A percentile compares a stretch with the other conserved stretches of the same genome.
Conservation (phyloP, 2,329 filamentous ascomycete species). For the Aspergillus sp. region DNA sequence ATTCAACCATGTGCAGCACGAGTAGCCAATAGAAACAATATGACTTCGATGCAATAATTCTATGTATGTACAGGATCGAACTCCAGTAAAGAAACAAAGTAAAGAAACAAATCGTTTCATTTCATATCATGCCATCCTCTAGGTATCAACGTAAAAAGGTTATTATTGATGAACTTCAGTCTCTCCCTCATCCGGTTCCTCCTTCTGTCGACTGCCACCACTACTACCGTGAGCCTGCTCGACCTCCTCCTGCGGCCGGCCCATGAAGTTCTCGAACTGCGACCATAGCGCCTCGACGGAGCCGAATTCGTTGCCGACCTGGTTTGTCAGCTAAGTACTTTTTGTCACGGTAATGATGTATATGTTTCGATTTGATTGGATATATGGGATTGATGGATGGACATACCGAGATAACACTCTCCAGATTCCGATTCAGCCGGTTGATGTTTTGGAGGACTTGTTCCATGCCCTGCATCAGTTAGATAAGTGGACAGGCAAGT, state of each 20-base stretch:
- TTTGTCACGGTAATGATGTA: too few relatives aligned
- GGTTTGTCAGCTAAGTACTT: not conserved
- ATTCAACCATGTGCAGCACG: not conserved
- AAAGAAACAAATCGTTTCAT: not conserved
- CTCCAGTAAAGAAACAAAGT: not conserved
- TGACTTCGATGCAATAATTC: slow-evolving; percentile 1
- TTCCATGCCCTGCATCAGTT: slow-evolving; percentile 62
- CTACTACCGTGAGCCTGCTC: slow-evolving; percentile 23
- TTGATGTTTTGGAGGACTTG: slow-evolving; percentile 95
- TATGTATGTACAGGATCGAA: not conserved
- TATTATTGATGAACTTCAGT: slow-evolving; percentile 21
- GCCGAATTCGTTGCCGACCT: slow-evolving; percentile 96
- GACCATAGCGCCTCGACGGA: slow-evolving; percentile 96
- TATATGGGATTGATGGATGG: too few relatives aligned
- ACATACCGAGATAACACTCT: slow-evolving; percentile 82
- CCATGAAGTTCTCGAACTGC: slow-evolving; percentile 96
- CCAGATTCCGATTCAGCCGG: slow-evolving; percentile 85
- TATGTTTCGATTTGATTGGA: too few relatives aligned
- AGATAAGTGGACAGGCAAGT: not conserved
- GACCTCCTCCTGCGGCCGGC: slow-evolving; percentile 56
- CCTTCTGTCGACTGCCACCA: slow-evolving; percentile 27
- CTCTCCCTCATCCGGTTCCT: slow-evolving; percentile 21
- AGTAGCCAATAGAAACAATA: not conserved
- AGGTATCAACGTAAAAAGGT: not conserved
- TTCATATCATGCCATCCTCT: not conserved